A percentile compares a stretch with the other conserved stretches of the same genome.
These are phyloP conservation scores for Thraustotheca clavata DNA, from an alignment of 352 stramenopile genomes.

Conservation along the genomic window DNA sequence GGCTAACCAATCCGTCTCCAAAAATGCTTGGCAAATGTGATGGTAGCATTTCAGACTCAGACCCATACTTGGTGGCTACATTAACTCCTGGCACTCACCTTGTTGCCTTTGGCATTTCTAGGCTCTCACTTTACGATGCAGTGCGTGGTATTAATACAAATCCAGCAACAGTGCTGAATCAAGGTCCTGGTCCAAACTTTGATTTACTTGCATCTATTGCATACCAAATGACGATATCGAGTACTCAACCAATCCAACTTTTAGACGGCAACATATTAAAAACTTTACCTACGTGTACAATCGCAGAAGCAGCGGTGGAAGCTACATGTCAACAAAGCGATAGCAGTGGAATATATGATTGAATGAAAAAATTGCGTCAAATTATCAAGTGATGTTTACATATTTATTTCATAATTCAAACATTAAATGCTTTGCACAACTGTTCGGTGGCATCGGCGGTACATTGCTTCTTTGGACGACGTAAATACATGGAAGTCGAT, in stretches of 20 bases:
- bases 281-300: neutral
- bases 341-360: neutral
- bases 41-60: constrained; percentile 25
- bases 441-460: too few species aligned
- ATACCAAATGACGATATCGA: constrained; percentile 9
- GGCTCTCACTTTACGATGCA: neutral
- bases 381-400: neutral
- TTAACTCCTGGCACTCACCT: neutral
- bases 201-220: neutral
- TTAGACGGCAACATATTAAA: neutral
- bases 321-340: neutral
- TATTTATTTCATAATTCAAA: neutral
- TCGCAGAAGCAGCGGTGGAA: neutral
- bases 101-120: neutral
- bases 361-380: neutral
- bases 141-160: constrained; percentile 4
- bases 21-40: constrained; percentile 22
- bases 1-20: constrained; percentile 3
- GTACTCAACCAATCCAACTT: neutral
- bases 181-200: neutral
- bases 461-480: neutral
- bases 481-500: neutral
- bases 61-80: constrained; percentile 14
- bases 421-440: too few species aligned
- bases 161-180: neutral